Percentiles rank a stretch among this genome's conserved stretches.
These are phyloP conservation scores for Lippia alba DNA, from an alignment of 305 asterid species.

Conservation along the genomic window DNA sequence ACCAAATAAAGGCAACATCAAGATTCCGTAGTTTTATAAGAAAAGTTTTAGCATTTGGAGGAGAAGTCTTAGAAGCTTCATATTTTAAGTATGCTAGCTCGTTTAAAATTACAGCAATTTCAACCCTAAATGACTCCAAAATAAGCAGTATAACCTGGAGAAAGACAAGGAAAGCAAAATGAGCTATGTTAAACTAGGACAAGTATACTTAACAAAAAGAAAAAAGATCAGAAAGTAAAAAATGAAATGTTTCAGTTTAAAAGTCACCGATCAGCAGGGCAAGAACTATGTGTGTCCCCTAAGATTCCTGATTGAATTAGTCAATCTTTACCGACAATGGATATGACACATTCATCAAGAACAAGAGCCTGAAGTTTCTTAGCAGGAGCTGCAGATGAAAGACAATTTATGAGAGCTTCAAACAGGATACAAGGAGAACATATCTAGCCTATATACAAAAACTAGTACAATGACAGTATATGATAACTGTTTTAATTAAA, in stretches of 20 bases:
- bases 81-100: slow-evolving; percentile 85
- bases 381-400: slow-evolving; percentile 67
- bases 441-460: background rate
- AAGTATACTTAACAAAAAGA: slow-evolving; percentile 8
- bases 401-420: slow-evolving; percentile 31
- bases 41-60: slow-evolving; percentile 54
- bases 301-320: slow-evolving; percentile 58
- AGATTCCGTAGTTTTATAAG: slow-evolving; percentile 66
- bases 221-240: slow-evolving; percentile 26
- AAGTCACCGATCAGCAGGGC: slow-evolving; percentile 70
- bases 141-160: slow-evolving; percentile 82
- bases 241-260: slow-evolving; percentile 23
- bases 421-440: background rate
- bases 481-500: slow-evolving; percentile 10
- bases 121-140: slow-evolving; percentile 89
- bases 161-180: slow-evolving; percentile 29
- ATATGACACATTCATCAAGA: slow-evolving; percentile 70
- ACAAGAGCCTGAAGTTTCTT: slow-evolving; percentile 82
- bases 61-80: slow-evolving; percentile 60
- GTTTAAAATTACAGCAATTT: slow-evolving; percentile 87
- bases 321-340: slow-evolving; percentile 87
- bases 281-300: slow-evolving; percentile 48
- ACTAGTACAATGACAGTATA: background rate
- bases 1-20: slow-evolving; percentile 78
- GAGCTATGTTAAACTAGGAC: slow-evolving; percentile 9